phyloP scores from a whole-genome alignment of 257 asterid species.

The Cynanchum wilfordii region DNA sequence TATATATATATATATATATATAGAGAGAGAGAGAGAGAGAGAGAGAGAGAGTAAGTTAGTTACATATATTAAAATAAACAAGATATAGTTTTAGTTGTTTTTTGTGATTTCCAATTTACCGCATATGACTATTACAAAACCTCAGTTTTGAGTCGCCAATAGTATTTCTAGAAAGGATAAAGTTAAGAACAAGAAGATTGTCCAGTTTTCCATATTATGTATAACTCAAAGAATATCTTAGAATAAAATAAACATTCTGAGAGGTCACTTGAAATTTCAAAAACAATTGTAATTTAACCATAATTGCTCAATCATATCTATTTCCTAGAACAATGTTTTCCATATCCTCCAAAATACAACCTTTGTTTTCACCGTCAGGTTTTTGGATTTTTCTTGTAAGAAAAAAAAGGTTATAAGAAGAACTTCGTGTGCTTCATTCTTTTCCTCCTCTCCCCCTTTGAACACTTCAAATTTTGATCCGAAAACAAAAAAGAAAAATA shows the following conservation, averaged over 20 bases:
- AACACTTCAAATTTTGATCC: background rate
- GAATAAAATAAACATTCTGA: background rate
- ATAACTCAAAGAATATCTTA: background rate
- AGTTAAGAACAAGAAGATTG: background rate
- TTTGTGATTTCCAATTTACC: background rate
- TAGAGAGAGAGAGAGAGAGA: no score
- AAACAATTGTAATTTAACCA: background rate
- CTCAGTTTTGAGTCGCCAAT: background rate
- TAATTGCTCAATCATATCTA: slow-evolving; percentile 13
- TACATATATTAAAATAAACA: no score
- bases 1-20: no score
- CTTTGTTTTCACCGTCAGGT: slow-evolving; percentile 2
- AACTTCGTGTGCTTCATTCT: background rate
- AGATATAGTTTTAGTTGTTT: no score
- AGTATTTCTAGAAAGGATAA: slow-evolving; percentile 1
- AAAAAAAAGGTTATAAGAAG: background rate
- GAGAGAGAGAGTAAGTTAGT: no score
- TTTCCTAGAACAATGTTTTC: slow-evolving; percentile 15
- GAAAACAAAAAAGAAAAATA: background rate
- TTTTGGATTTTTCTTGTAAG: slow-evolving; percentile 8
- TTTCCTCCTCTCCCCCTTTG: slow-evolving; percentile 14
- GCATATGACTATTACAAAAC: background rate
- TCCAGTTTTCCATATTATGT: background rate
- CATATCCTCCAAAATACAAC: background rate
- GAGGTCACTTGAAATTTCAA: background rate